Base-by-base conservation (phyloP, 768 basidiomycete genomes). In the Podaxis rugospora region DNA sequence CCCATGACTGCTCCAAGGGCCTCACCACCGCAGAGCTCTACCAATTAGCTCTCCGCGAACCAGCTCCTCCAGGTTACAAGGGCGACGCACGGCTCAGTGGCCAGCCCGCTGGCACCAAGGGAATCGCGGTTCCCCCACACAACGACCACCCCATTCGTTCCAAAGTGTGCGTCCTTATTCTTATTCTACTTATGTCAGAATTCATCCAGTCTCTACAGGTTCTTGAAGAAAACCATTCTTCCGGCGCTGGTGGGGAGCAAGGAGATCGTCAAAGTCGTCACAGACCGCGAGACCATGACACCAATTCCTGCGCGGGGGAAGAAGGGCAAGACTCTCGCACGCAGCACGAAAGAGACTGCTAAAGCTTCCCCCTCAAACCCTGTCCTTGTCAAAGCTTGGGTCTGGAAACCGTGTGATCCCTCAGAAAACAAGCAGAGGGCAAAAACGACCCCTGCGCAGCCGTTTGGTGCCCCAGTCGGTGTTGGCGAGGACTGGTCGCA, bases 11-110 rank as follows among this genome's bases (percentile, higher is more conserved):
- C 46, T 39, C 73, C 0, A 64, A 67, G 13, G 76, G 77, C 39
- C 67, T 75, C 61, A 75, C 75, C 13, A 76, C 76, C 2, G 66
- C 70, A 10, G 74, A 78, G 57, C 66, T 81, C 13, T 79, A 68
- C 70, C 66, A 74, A n/a, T 64, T 78, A 35, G 69, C 75, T 2
- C 42, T 71, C 27, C 63, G 71, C 42, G 66, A 76, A 47, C 64
- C 70, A 21, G 59, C 72, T 2, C 69, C 74, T 9, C 9, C 63
- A n/a, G 62, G 60, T 60, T 78, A 74, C 64, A 35, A 68, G 25
- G 65, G 70, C 35, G 64, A 57, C 50, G 52, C 32, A 28, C 18
- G 53, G 37, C 47, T 55, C 55, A 11, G 14, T 35, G 10, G n/a
- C 46, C 18, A 10, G 25, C 14, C 54, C 9, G 23, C 4, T 13